Evolutionary conservation across 1,284 basidiomycete genomes (phyloP), one percentile per base, ranked within the genome.

Genomic region (Apiotrichum veenhuisii): DNA sequence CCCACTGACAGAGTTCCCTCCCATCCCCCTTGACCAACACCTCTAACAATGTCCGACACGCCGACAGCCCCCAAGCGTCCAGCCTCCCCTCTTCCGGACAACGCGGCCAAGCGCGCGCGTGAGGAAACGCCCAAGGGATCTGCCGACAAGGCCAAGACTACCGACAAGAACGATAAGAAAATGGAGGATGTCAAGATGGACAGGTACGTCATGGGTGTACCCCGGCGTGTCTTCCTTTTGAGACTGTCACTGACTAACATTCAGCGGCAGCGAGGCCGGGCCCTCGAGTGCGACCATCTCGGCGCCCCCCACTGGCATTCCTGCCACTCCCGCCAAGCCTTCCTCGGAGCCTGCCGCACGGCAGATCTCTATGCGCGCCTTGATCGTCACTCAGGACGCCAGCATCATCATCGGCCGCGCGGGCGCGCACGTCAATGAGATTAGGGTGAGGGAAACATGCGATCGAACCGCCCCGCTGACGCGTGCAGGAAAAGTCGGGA

Each of bases 381-480:
- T 99, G 71, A 98, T 99, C 71, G 94, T 98, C 66, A 98, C 96
- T 12, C 93, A 97, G 78, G 96, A 99, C 77, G 96, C 96, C 18
- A 95, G 91, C 57, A 93, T 99, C 78, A 98, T 99, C 80, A 99
- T 99, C 71, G 96, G 96, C 41, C 94, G 94, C 78, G 89, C 82
- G 50, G 96, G 96, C 62, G 85, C 89, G 54, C 95, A 98, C 78
- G 94, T 99, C 71, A 98, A 97, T 73, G 95, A 98, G 78, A 98
- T 99, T 67, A 83, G 96, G 58, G 76, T 76, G 43, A 56, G 75
- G 59, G 14, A 4, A 8, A 18, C 25, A 9, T 2, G 34, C 2
- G 33, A 5, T 34, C 11, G 44, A 14, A 15, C 12, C 30, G 30
- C 7, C 33, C 7, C 10, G 17, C 26, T 48, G 10, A 40, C 59